Conservation (phyloP, 805 yeast species). For the Lipomyces chichibuensis region DNA sequence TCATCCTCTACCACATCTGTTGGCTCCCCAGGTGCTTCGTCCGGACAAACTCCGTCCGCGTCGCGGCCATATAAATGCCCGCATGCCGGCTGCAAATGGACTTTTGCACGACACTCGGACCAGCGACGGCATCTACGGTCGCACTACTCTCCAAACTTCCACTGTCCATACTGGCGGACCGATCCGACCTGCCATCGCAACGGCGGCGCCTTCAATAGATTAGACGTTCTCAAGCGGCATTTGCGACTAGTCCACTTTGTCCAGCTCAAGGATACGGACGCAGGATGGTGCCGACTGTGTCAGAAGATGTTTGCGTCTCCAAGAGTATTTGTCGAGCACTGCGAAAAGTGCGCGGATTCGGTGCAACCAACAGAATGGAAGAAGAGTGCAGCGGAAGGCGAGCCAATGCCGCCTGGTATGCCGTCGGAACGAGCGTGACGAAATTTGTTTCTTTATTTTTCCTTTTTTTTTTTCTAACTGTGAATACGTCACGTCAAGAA, state of each 20-base stretch:
- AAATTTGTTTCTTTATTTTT: no score
- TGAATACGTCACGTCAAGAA: not conserved
- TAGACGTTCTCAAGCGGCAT: slow-evolving; percentile 77
- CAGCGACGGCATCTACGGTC: slow-evolving; percentile 68
- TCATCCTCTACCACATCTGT: slow-evolving; percentile 13
- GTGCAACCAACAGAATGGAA: slow-evolving; percentile 37
- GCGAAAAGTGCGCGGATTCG: slow-evolving; percentile 60
- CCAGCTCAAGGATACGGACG: slow-evolving; percentile 52
- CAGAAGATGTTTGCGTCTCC: slow-evolving; percentile 58
- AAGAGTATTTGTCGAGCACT: slow-evolving; percentile 65
- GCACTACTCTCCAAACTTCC: slow-evolving; percentile 66
- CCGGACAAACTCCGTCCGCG: slow-evolving; percentile 35
- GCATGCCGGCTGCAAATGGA: slow-evolving; percentile 60
- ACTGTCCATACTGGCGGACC: slow-evolving; percentile 72
- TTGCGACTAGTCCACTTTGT: slow-evolving; percentile 69
- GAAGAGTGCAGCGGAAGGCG: slow-evolving; percentile 35
- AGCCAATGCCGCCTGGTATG: slow-evolving; percentile 1
- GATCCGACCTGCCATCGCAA: slow-evolving; percentile 75
- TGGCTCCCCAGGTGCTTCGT: slow-evolving; percentile 22
- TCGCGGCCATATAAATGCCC: slow-evolving; percentile 46
- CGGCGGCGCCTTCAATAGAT: slow-evolving; percentile 72
- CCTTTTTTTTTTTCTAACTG: not conserved
- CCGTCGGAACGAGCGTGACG: not conserved
- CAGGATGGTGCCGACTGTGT: slow-evolving; percentile 73
- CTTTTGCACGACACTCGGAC: slow-evolving; percentile 70